Evolutionary conservation across 1,139 yeast genomes (phyloP).

Genomic region (Taiozyma sp.): DNA sequence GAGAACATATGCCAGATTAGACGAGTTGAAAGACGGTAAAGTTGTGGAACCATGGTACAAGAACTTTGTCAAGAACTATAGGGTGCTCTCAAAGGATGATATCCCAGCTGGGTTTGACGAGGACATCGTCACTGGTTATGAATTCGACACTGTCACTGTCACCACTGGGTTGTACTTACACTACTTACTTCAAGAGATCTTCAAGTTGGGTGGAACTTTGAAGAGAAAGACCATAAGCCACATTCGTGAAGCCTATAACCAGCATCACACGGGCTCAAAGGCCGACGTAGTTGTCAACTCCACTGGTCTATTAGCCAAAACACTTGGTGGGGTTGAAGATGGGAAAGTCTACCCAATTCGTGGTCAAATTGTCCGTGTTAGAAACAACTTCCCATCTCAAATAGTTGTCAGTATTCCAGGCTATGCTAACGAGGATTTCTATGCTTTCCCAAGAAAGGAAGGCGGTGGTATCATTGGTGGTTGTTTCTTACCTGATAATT

Average conservation of each 20-base stretch:
- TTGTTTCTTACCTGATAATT: constrained; percentile 37
- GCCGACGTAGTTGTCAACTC: constrained; percentile 37
- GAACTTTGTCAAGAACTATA: constrained; percentile 44
- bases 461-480: constrained; percentile 75
- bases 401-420: constrained; percentile 42
- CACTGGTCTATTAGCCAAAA: constrained; percentile 28
- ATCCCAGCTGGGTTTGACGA: constrained; percentile 22
- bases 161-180: constrained; percentile 26
- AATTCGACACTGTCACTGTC: constrained; percentile 28
- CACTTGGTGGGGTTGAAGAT: constrained; percentile 48
- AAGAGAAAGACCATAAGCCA: constrained; percentile 25
- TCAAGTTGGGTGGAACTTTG: constrained; percentile 25
- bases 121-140: constrained; percentile 25
- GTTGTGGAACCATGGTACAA: constrained; percentile 27
- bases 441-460: constrained; percentile 32
- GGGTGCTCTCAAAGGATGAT: constrained; percentile 28
- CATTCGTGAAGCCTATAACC: constrained; percentile 20
- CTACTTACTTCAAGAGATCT: constrained; percentile 23
- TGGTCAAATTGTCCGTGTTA: constrained; percentile 54
- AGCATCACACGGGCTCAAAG: constrained; percentile 16
- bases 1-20: constrained; percentile 43
- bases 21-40: constrained; percentile 9
- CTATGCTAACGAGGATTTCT: constrained; percentile 25
- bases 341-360: constrained; percentile 46
- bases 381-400: constrained; percentile 21